phyloP scores from a whole-genome alignment of 73 alveolate species.

The Paramecium tetraurelia region DNA sequence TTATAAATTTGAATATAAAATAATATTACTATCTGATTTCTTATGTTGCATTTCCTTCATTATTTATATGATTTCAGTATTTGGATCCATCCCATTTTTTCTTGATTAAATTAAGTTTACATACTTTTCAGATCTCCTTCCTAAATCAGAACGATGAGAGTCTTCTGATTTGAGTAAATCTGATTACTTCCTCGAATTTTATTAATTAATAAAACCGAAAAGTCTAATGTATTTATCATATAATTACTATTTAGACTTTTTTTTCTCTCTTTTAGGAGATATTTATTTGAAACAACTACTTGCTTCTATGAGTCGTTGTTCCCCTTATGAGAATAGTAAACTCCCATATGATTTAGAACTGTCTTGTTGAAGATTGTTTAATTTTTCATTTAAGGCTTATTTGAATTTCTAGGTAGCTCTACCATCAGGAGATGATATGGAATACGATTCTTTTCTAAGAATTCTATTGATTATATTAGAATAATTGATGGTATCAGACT shows the following conservation, averaged over 20 bases:
- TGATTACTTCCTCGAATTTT: neutral
- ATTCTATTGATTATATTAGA: neutral
- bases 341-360: neutral
- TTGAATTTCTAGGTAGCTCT: conserved; percentile 3
- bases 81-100: neutral
- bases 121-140: neutral
- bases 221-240: neutral
- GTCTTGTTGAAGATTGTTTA: neutral
- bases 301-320: neutral
- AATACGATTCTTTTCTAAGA: neutral
- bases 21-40: neutral
- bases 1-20: neutral
- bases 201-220: neutral
- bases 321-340: neutral
- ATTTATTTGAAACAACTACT: neutral
- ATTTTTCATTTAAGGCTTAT: neutral
- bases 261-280: neutral
- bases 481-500: neutral
- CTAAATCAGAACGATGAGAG: neutral
- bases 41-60: neutral
- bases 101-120: neutral
- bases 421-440: neutral
- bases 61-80: neutral
- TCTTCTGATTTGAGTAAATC: conserved; percentile 15
- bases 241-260: neutral